These are phyloP conservation scores for Podospora comata DNA, from an alignment of 495 filamentous ascomycete genomes.

Conservation along the genomic window DNA sequence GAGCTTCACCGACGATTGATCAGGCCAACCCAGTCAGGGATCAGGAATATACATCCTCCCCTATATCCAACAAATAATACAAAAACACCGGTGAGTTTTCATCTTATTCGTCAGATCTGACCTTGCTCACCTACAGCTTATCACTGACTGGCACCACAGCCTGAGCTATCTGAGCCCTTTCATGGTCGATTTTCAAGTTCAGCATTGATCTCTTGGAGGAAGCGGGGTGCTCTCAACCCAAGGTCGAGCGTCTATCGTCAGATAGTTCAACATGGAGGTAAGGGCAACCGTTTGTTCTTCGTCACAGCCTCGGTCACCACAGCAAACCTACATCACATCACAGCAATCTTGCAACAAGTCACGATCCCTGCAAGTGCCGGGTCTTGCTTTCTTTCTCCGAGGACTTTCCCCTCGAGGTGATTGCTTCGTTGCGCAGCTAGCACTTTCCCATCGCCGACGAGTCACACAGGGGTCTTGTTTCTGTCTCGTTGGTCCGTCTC, in stretches of 20 bases:
- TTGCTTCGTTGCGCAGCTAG: not conserved
- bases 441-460: not conserved
- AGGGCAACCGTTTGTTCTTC: constrained; percentile 3
- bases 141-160: not conserved
- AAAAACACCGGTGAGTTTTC: not conserved
- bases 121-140: not conserved
- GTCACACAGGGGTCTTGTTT: not conserved
- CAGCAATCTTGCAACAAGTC: not conserved
- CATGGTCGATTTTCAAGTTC: not conserved
- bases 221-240: not conserved
- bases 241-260: not conserved
- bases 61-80: not conserved
- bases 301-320: not conserved
- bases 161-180: not conserved
- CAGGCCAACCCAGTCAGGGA: not conserved
- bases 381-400: constrained; percentile 1
- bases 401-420: not conserved
- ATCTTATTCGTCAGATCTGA: not conserved
- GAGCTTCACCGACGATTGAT: not conserved
- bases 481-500: not conserved
- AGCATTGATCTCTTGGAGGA: not conserved
- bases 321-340: not conserved
- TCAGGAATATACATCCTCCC: not conserved
- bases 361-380: constrained; percentile 14
- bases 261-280: constrained; percentile 20